These are phyloP conservation scores for Fusarium longipes DNA, from an alignment of 2,329 filamentous ascomycete genomes.

Conservation along the genomic window DNA sequence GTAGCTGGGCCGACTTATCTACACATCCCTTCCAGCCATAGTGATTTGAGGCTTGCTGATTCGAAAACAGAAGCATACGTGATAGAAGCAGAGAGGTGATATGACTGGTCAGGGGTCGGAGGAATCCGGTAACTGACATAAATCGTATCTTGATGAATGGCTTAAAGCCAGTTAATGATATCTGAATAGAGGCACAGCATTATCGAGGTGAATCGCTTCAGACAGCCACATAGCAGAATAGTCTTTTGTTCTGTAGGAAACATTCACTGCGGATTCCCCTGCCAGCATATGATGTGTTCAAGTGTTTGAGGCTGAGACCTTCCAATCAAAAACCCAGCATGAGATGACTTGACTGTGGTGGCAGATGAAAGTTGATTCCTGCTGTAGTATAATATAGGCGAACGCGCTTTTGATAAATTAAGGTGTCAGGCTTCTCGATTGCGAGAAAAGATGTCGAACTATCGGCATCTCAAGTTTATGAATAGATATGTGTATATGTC, in stretches of 20 bases:
- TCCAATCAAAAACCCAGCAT: neutral
- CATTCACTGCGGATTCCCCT: neutral
- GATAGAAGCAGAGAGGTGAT: neutral
- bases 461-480: neutral
- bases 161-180: neutral
- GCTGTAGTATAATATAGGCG: neutral
- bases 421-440: too few species aligned
- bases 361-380: neutral
- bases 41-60: neutral
- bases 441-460: neutral
- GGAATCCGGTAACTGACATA: conserved; percentile 17
- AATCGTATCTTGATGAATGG: conserved; percentile 10
- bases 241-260: neutral
- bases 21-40: neutral
- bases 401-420: neutral
- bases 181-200: conserved; percentile 8
- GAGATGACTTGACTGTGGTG: neutral
- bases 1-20: conserved; percentile 1
- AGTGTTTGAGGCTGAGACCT: conserved; percentile 28
- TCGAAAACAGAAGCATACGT: neutral
- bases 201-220: neutral
- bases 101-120: conserved; percentile 7
- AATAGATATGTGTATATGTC: neutral
- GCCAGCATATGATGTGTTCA: neutral
- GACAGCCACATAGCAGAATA: neutral